phyloP scores from a whole-genome alignment of 192 early-diverging fungal genomes.

The Rhizophlyctis rosea region DNA sequence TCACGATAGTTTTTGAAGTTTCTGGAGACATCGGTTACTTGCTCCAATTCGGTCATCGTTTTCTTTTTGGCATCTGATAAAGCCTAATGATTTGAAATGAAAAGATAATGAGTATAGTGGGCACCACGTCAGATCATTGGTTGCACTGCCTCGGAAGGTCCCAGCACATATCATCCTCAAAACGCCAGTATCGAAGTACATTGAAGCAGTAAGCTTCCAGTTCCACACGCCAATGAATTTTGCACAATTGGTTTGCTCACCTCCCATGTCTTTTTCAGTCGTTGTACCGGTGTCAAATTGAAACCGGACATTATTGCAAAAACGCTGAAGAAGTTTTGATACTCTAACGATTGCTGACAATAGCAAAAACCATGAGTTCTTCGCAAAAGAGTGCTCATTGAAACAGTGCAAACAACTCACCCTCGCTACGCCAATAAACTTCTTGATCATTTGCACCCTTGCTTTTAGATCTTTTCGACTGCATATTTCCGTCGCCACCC shows the following conservation, averaged over 20 bases:
- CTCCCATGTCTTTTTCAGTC: constrained; percentile 61
- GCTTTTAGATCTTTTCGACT: constrained; percentile 44
- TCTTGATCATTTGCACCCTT: constrained; percentile 32
- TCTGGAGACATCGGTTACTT: constrained; percentile 49
- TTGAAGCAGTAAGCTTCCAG: not conserved
- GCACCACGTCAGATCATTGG: too few species aligned
- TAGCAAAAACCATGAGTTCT: not conserved
- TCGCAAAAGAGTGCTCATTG: not conserved
- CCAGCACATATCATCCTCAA: too few species aligned
- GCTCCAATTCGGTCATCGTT: constrained; percentile 42
- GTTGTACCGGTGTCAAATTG: constrained; percentile 46
- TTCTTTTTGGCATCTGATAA: constrained; percentile 43
- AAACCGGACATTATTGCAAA: constrained; percentile 59
- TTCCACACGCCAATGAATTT: not conserved
- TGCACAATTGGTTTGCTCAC: too few species aligned
- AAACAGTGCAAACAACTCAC: constrained; percentile 15
- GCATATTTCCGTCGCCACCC: constrained; percentile 55
- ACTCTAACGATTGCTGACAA: constrained; percentile 5
- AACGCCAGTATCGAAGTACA: too few species aligned
- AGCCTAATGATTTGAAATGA: constrained; percentile 17
- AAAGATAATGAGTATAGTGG: not conserved
- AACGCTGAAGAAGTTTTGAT: constrained; percentile 53
- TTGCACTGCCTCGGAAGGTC: too few species aligned
- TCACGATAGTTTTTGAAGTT: constrained; percentile 61
- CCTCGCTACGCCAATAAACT: constrained; percentile 48